Base-by-base conservation (phyloP, 1,139 yeast genomes). In the Suhomyces coccinellae region DNA sequence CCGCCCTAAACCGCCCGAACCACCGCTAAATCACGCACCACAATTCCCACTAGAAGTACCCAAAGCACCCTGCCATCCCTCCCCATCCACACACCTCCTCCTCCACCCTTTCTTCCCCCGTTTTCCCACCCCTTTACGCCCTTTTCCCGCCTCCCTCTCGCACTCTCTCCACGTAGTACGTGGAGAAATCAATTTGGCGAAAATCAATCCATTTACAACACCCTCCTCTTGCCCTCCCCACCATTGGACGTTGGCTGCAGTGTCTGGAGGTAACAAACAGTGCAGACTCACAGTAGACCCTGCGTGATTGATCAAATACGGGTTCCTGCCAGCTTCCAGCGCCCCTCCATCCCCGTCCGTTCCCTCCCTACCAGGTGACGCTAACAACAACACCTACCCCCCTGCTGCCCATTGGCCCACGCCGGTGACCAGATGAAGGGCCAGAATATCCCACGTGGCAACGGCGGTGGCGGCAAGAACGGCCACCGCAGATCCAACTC, bases 401-500 rank as follows among this genome's bases (percentile, higher is more conserved):
- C 11, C 38, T 14, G 16, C 24, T 13, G 32, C 30, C 22, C 32
- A 27, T 24, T 31, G 28, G 36, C 24, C 16, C 15, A 9, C 28
- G 14, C 22, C 17, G 3, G 17, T 9, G 27, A 12, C 24, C 36
- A 13, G 36, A 62, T 62, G 67, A 63, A 62, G 49, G 59, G 62
- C 39, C 67, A 62, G 51, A 51, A 48, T 42, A 55, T 47, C 50
- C 62, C 61, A 41, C 44, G 55, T 36, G 54, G 48, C 39, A 52
- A 45, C 32, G 54, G 53, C 44, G 56, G 54, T 43, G 56, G 54
- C 47, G 28, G 29, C 30, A 48, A 48, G 33, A 56, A 48, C 52
- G 65, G 66, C 37, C 66, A 62, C 45, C 71, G 62, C 51, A 63
- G 59, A 56, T 60, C 60, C 47, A 61, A 52, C 51, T 61, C 66